Evolutionary conservation across 345 rosid genomes (phyloP).

Genomic region (Dipteronia dyeriana): DNA sequence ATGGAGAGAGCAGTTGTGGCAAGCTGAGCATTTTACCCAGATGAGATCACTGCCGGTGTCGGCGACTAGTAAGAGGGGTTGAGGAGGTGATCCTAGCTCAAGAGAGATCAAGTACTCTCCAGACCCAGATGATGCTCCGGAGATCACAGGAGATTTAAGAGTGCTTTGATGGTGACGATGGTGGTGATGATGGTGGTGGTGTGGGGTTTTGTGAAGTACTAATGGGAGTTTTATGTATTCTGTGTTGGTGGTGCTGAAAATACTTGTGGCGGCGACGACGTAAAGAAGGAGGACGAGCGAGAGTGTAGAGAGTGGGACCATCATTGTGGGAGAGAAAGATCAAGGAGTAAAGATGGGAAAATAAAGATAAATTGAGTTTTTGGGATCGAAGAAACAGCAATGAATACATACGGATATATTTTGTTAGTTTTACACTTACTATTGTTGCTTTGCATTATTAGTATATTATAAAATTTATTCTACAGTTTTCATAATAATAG

Average conservation of each 20-base stretch:
- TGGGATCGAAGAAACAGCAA: slow-evolving; percentile 4
- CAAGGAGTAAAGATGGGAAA: not conserved
- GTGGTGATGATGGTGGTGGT: slow-evolving; percentile 33
- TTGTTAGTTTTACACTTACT: not conserved
- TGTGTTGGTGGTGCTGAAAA: slow-evolving; percentile 19
- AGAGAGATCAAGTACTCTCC: slow-evolving; percentile 85
- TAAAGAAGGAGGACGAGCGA: slow-evolving; percentile 12
- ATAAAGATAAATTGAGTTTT: slow-evolving; percentile 7
- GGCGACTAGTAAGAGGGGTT: slow-evolving; percentile 63
- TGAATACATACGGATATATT: not conserved
- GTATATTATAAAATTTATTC: too few relatives aligned
- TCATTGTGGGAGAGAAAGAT: slow-evolving; percentile 12
- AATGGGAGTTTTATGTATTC: slow-evolving; percentile 69
- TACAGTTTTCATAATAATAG: too few relatives aligned
- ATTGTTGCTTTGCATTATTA: not conserved
- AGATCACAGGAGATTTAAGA: slow-evolving; percentile 57
- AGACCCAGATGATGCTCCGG: slow-evolving; percentile 77
- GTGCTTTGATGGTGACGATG: slow-evolving; percentile 22
- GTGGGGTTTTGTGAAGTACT: slow-evolving; percentile 44
- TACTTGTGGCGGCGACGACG: not conserved
- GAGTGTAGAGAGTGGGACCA: slow-evolving; percentile 21
- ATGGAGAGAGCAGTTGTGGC: slow-evolving; percentile 53
- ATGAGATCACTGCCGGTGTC: slow-evolving; percentile 91
- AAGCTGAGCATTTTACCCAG: slow-evolving; percentile 87
- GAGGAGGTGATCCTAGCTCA: slow-evolving; percentile 81